Conservation (phyloP, 2,329 filamentous ascomycete genomes). For the Ceratocystis destructans region DNA sequence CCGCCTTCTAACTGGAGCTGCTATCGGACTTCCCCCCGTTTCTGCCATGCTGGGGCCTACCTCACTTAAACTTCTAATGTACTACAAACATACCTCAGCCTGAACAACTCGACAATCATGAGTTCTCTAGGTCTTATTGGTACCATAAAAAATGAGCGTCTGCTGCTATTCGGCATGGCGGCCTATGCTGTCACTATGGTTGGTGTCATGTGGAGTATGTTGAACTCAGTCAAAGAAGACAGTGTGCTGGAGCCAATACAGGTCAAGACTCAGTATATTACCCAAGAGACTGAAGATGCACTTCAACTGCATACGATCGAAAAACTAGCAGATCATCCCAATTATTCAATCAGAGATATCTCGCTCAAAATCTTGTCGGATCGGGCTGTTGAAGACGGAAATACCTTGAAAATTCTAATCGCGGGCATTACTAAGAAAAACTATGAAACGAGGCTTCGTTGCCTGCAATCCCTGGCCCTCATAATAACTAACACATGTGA, state of each 20-base stretch:
- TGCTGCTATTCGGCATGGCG: slow-evolving; percentile 40
- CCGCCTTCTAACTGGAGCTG: background rate
- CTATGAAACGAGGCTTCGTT: slow-evolving; percentile 45
- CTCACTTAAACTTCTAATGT: background rate
- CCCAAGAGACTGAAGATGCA: slow-evolving; percentile 60
- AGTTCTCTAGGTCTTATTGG: slow-evolving; percentile 12
- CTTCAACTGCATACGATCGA: slow-evolving; percentile 52
- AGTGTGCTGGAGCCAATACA: slow-evolving; percentile 52
- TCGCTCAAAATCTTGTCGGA: slow-evolving; percentile 46
- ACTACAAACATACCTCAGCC: slow-evolving; percentile 7
- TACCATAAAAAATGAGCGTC: slow-evolving; percentile 36
- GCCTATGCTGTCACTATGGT: slow-evolving; percentile 47
- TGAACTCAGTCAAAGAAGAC: slow-evolving; percentile 47
- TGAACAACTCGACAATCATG: slow-evolving; percentile 9
- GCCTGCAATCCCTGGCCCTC: slow-evolving; percentile 42
- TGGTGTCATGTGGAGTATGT: slow-evolving; percentile 42
- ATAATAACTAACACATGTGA: slow-evolving; percentile 33
- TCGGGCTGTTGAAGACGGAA: slow-evolving; percentile 44
- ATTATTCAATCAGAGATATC: slow-evolving; percentile 57
- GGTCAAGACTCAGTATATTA: slow-evolving; percentile 58
- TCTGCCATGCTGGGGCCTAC: background rate
- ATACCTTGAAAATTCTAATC: slow-evolving; percentile 38
- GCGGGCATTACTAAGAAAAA: slow-evolving; percentile 45
- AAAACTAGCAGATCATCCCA: slow-evolving; percentile 56
- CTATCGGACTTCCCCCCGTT: background rate